These are phyloP conservation scores for Cryptosporidium ubiquitum DNA, from an alignment of 169 alveolate species.

Conservation along the genomic window DNA sequence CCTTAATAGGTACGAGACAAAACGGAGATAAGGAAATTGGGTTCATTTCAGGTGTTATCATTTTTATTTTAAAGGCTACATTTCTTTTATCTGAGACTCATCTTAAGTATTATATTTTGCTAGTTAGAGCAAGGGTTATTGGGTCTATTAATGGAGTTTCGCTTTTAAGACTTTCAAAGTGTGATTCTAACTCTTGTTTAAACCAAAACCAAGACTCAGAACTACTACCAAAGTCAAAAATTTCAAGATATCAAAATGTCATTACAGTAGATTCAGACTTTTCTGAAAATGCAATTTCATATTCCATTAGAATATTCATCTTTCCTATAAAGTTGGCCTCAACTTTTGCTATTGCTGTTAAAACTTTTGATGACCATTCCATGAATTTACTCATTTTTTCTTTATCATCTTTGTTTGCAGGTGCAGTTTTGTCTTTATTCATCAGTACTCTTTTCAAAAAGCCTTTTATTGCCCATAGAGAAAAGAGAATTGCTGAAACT, in stretches of 20 bases:
- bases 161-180: slow-evolving; percentile 26
- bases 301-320: slow-evolving; percentile 32
- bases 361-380: slow-evolving; percentile 28
- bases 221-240: slow-evolving; percentile 27
- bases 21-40: neutral
- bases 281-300: slow-evolving; percentile 57
- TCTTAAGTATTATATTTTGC: slow-evolving; percentile 15
- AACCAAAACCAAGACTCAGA: neutral
- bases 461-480: slow-evolving; percentile 69
- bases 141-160: slow-evolving; percentile 69
- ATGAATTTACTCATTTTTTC: slow-evolving; percentile 1
- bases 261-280: slow-evolving; percentile 55
- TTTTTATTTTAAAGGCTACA: slow-evolving; percentile 13
- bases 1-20: slow-evolving; percentile 10
- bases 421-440: slow-evolving; percentile 16
- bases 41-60: neutral
- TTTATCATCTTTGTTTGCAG: slow-evolving; percentile 11
- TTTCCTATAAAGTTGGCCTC: slow-evolving; percentile 17
- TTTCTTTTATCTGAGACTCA: slow-evolving; percentile 49
- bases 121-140: slow-evolving; percentile 61
- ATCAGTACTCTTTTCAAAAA: slow-evolving; percentile 52
- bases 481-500: slow-evolving; percentile 58
- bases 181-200: neutral
- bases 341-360: slow-evolving; percentile 38
- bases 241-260: slow-evolving; percentile 60